These are phyloP conservation scores for Catunica adiposa DNA, from an alignment of 2,329 filamentous ascomycete genomes.

Conservation along the genomic window DNA sequence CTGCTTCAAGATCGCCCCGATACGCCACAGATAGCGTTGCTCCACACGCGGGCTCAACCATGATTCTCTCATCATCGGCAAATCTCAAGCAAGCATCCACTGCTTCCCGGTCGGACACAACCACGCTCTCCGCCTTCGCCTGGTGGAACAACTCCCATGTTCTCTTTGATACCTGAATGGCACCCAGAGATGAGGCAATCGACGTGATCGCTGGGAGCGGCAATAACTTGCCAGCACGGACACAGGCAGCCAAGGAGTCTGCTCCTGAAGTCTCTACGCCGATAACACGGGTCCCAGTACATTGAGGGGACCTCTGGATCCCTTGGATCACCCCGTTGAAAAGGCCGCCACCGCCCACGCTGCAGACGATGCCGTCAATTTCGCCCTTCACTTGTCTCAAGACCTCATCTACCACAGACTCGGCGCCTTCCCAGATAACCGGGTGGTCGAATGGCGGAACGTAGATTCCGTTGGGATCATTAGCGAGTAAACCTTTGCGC, in stretches of 20 bases:
- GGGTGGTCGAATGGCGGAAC: conserved; percentile 55
- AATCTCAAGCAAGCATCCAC: conserved; percentile 61
- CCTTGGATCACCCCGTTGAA: conserved; percentile 55
- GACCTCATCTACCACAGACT: conserved; percentile 39
- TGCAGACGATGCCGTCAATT: conserved; percentile 58
- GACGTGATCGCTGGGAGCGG: conserved; percentile 57
- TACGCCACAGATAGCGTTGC: conserved; percentile 59
- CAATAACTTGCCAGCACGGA: conserved; percentile 39
- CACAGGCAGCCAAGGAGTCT: conserved; percentile 47
- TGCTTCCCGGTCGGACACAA: conserved; percentile 45
- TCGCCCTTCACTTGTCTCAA: conserved; percentile 24
- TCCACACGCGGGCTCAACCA: conserved; percentile 76
- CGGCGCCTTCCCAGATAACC: conserved; percentile 50
- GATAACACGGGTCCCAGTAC: conserved; percentile 34
- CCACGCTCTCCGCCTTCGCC: conserved; percentile 22
- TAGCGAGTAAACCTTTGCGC: conserved; percentile 36
- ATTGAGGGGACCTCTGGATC: background rate
- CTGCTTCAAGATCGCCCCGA: conserved; percentile 32
- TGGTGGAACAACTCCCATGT: conserved; percentile 47
- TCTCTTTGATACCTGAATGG: conserved; percentile 49
- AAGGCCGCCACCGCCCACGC: conserved; percentile 65
- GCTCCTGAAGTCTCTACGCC: conserved; percentile 64
- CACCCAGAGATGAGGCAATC: conserved; percentile 58
- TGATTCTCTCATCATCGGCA: conserved; percentile 62
- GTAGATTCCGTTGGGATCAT: conserved; percentile 41